These are phyloP conservation scores for Soucietia sequanensis DNA, from an alignment of 805 yeast species.

Conservation along the genomic window DNA sequence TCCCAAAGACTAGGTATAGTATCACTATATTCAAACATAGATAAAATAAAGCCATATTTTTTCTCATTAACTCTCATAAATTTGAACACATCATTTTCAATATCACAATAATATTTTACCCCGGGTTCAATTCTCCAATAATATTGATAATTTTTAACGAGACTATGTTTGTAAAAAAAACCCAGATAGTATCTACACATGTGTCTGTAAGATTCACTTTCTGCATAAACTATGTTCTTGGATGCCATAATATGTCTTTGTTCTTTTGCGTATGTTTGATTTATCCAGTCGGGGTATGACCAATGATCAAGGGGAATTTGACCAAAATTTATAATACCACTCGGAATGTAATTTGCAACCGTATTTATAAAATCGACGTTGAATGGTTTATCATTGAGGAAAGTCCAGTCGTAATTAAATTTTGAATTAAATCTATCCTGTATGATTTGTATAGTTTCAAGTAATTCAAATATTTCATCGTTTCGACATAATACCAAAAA, in stretches of 20 bases:
- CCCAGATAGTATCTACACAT: constrained; percentile 58
- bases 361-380: constrained; percentile 50
- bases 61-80: constrained; percentile 54
- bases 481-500: constrained; percentile 72
- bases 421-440: constrained; percentile 65
- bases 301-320: constrained; percentile 61
- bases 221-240: constrained; percentile 53
- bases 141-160: constrained; percentile 58
- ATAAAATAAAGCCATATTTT: constrained; percentile 64
- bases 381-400: constrained; percentile 69
- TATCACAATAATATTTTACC: constrained; percentile 57
- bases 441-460: constrained; percentile 58
- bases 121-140: constrained; percentile 82
- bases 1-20: constrained; percentile 68
- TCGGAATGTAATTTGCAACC: constrained; percentile 49
- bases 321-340: constrained; percentile 63
- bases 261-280: constrained; percentile 27
- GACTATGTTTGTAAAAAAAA: constrained; percentile 61
- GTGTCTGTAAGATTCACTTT: constrained; percentile 60
- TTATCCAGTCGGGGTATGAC: constrained; percentile 68
- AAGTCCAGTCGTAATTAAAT: constrained; percentile 76
- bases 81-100: constrained; percentile 61
- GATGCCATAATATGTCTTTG: constrained; percentile 45
- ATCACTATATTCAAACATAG: constrained; percentile 58
- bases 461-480: constrained; percentile 54